Evolutionary conservation across 73 alveolate species (phyloP), one percentile per base, ranked within the genome.

Genomic region (Tetrahymena thermophila): DNA sequence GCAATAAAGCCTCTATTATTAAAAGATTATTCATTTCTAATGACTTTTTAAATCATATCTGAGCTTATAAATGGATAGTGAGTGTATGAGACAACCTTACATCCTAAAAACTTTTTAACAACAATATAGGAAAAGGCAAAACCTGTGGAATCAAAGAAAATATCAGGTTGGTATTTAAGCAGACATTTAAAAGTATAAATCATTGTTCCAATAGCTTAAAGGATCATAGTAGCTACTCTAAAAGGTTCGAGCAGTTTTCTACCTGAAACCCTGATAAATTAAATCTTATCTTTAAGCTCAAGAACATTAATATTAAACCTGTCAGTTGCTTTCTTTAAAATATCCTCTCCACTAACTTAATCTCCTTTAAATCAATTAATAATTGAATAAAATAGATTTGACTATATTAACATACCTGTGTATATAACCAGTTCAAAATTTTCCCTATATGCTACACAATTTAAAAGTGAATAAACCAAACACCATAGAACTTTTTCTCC

Each of bases 141-240:
- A 56, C 99, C 99, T 93, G 98, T 98, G 11, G 99, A 96, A 96
- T 98, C 99, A 56, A 98, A 96, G 96, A 97, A 98, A 28, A 97
- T 94, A 94, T 98, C 99, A 17, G 99, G 98, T 55, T 97, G 98
- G 85, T 94, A 96, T 35, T 96, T 96, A 25, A 95, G 85, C 25
- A 98, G 40, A 40, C 98, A 97, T 96, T 97, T 98, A 44, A 97
- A 96, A 40, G 96, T 97, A 43, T 96, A 97, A 56, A 57, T 37
- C 71, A 98, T 97, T 57, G 97, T 97, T 9, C 98, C 99, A 35
- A 97, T 56, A 38, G 97, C 98, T 97, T 98, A 98, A 94, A 96
- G 96, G 16, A 98, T 84, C 96, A 98, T 94, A 34, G 98, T 97
- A 93, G 98, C 93, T 94, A 96, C 93, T 85, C 96, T 94, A 56